Base-by-base conservation (phyloP, 148 eudicot species). In the Spergularia marina region DNA sequence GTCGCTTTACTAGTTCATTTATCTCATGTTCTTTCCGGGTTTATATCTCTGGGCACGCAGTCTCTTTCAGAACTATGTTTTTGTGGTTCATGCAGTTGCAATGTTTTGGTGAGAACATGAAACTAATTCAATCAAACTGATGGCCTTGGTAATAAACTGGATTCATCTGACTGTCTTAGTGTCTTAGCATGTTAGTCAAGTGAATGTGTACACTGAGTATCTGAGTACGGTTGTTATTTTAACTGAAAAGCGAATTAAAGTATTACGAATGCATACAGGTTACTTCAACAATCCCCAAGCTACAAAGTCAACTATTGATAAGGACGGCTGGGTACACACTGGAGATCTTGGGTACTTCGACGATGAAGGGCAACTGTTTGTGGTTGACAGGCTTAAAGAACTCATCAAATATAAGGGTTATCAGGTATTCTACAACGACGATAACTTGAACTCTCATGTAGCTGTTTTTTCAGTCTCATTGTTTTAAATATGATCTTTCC, bases 281-380 rank as follows among this genome's bases (percentile, higher is more conserved):
- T 91, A 89, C 76, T 83, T 80, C 17, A 86, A 85, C 49, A 91
- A 93, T 76, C 85, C 85, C n/a, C 53, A 85, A 77, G 96, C 98
- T 64, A 93, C 91, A 30, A 83, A 78, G 78, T 78, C 76, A 57
- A 89, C 96, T 7, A 87, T 91, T 54, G 96, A 93, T 84, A 78
- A 77, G 67, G 83, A 84, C 72, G 90, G 90, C 0, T 93, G 93
- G 93, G 81, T 93, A 39, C 98, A 86, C 66, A 89, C 96, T 10
- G 98, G 96, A 56, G 96, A 93, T 88, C 84, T 93, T 59, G 98
- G 98, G 56, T 89, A 89, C 74, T 89, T 91, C 57, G 96, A 93
- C 57, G 89, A 88, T 7, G 90, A 86, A 54, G 96, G 96, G 21
- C 91, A 87, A 74, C 71, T 91, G 6, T 91, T 52, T 83, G 92